phyloP scores from a whole-genome alignment of 2,329 filamentous ascomycete genomes.

The Whalleya microplaca region DNA sequence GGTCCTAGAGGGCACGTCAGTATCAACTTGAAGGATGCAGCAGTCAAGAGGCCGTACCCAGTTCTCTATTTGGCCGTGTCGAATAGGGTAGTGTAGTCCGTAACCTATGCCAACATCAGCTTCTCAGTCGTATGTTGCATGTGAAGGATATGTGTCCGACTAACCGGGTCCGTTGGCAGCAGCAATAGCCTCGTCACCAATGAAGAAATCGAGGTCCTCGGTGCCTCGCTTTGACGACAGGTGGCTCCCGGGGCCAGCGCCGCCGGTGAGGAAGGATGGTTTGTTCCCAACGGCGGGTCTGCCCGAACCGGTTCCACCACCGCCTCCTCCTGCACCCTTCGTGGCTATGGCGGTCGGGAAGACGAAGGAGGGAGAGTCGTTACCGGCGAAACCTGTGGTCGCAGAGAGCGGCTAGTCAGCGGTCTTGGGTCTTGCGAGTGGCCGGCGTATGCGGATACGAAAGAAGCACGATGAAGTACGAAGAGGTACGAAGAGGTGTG shows the following conservation, averaged over 20 bases:
- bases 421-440: slow-evolving; percentile 6
- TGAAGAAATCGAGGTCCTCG: slow-evolving; percentile 98
- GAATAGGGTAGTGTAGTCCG: slow-evolving; percentile 94
- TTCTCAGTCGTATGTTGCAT: slow-evolving; percentile 1
- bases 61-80: slow-evolving; percentile 98
- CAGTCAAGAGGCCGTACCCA: slow-evolving; percentile 66
- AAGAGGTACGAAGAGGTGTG: too few relatives aligned
- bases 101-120: slow-evolving; percentile 64
- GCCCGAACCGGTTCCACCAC: slow-evolving; percentile 78
- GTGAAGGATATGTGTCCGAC: slow-evolving; percentile 26
- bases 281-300: slow-evolving; percentile 92
- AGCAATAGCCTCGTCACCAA: slow-evolving; percentile 91
- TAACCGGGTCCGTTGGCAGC: slow-evolving; percentile 81
- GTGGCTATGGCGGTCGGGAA: slow-evolving; percentile 99
- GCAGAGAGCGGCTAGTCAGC: slow-evolving; percentile 31
- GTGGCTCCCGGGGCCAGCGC: slow-evolving; percentile 80
- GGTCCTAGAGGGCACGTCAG: slow-evolving; percentile 63
- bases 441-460: slow-evolving; percentile 1
- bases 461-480: too few relatives aligned
- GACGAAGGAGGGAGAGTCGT: slow-evolving; percentile 98
- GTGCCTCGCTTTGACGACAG: slow-evolving; percentile 91
- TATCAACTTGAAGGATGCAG: slow-evolving; percentile 13
- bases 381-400: slow-evolving; percentile 87
- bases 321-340: slow-evolving; percentile 76
- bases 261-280: slow-evolving; percentile 91